Base-by-base conservation (phyloP, 805 yeast species). In the Yarrowia sp. region DNA sequence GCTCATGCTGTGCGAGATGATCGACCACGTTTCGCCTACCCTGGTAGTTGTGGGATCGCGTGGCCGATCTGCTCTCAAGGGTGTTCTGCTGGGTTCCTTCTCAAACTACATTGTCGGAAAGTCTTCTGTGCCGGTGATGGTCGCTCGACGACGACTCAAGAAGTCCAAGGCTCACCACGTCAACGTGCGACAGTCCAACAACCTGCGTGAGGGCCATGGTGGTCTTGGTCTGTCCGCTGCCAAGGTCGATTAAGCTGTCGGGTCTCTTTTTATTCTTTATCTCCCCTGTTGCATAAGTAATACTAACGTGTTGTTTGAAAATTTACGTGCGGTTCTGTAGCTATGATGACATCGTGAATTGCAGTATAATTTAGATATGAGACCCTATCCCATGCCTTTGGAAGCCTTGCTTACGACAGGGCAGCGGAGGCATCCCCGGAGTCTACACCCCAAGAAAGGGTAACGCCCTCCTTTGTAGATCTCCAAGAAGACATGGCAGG, bases 51-150 rank as follows among this genome's bases (percentile, higher is more conserved):
- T 87, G 10, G 93, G 93, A 0, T 86, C 90, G 3, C 82, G 86
- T 66, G 93, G 93, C 29, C 83, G 84, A 65, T 78, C 84, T 62
- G 89, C 90, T 3, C 74, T 87, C 33, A 84, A 84, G 70, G 92
- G 93, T 6, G 90, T 87, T 8, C 77, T 87, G 60, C 78, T 86
- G 64, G 93, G 93, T 2, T 84, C 88, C 2, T 78, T 87, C 63
- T 84, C 90, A 2, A 87, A 87, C 67, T 86, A 87, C 70, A 74
- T 87, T 65, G 90, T 87, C 16, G 84, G 89, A 16, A 84, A 85
- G 71, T 81, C 86, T 67, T 76, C 85, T 16, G 89, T 85, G 2
- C 92, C 93, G 0, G 92, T 87, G 21, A 87, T 87, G 93, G 92
- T 87, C 53, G 93, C 87, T 19, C 78, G 88, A 64, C 82, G 83